These are phyloP conservation scores for Fistulinella prunicolor DNA, from an alignment of 768 basidiomycete species.

Conservation along the genomic window DNA sequence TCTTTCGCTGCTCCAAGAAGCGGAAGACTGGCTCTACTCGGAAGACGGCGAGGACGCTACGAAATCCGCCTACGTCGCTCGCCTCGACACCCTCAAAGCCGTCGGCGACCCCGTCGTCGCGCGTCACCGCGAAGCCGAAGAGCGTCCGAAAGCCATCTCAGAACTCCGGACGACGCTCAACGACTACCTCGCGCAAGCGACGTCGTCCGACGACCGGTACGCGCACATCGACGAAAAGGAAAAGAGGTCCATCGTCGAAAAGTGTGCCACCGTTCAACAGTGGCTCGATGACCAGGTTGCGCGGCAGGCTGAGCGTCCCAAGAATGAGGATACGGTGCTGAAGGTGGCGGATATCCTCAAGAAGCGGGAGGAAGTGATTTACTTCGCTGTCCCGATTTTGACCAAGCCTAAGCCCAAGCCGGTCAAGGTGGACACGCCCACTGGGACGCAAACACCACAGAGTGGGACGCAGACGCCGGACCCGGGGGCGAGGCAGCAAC, in stretches of 20 bases:
- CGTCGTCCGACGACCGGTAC: conserved; percentile 80
- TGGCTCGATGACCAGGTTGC: conserved; percentile 94
- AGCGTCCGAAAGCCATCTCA: conserved; percentile 67
- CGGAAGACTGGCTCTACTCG: conserved; percentile 96
- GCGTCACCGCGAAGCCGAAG: conserved; percentile 82
- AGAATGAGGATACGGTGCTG: conserved; percentile 85
- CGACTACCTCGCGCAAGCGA: conserved; percentile 79
- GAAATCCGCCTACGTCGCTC: conserved; percentile 90
- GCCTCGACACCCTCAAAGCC: conserved; percentile 78
- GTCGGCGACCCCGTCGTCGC: conserved; percentile 84
- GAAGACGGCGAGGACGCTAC: conserved; percentile 95
- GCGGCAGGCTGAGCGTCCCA: conserved; percentile 82
- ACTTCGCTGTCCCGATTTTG: conserved; percentile 86
- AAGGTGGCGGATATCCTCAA: conserved; percentile 80
- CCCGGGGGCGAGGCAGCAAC: conserved; percentile 37
- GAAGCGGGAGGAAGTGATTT: conserved; percentile 90
- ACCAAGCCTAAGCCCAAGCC: conserved; percentile 92
- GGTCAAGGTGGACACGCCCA: conserved; percentile 48
- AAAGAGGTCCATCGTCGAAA: conserved; percentile 83
- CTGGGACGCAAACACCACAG: conserved; percentile 71
- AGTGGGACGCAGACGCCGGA: conserved; percentile 57
- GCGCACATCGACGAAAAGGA: conserved; percentile 89
- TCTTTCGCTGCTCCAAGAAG: conserved; percentile 62
- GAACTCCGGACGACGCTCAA: conserved; percentile 87
- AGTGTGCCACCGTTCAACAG: conserved; percentile 84